These are phyloP conservation scores for Suillus spraguei DNA, from an alignment of 768 basidiomycete genomes.

Conservation along the genomic window DNA sequence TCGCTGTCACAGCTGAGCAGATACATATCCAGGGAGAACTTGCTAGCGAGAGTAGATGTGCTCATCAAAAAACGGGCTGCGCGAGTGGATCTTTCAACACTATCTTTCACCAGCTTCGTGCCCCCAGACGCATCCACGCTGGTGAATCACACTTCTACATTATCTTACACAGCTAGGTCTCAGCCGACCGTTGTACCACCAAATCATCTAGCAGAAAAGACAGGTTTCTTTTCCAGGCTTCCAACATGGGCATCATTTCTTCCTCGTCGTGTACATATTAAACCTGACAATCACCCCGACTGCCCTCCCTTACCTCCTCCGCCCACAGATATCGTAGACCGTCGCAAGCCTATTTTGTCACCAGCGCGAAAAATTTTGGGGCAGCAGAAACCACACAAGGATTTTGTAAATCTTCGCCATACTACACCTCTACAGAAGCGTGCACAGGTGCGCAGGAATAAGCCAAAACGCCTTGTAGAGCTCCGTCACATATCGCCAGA, in stretches of 20 bases:
- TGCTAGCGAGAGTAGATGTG: constrained; percentile 34
- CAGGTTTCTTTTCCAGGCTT: constrained; percentile 65
- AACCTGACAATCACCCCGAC: constrained; percentile 47
- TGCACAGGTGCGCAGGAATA: constrained; percentile 46
- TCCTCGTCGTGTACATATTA: neutral
- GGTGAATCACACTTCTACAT: constrained; percentile 11
- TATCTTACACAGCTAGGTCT: constrained; percentile 16
- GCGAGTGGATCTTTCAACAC: constrained; percentile 14
- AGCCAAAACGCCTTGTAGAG: constrained; percentile 54
- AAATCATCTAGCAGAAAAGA: constrained; percentile 49
- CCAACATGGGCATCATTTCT: constrained; percentile 43
- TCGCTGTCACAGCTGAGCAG: neutral
- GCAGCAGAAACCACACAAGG: constrained; percentile 56
- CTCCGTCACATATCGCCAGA: constrained; percentile 46
- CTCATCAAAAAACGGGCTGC: constrained; percentile 29
- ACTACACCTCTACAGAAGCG: constrained; percentile 43
- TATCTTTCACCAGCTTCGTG: neutral
- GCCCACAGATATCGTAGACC: constrained; percentile 38
- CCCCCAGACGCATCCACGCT: constrained; percentile 1
- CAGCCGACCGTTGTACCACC: constrained; percentile 16
- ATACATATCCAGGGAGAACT: constrained; percentile 16
- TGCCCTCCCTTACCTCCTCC: constrained; percentile 43
- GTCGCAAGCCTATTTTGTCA: constrained; percentile 59
- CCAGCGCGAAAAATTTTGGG: constrained; percentile 55
- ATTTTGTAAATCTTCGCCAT: constrained; percentile 63